Conservation (phyloP, 202 grass and related monocot genomes). For the Alloteropsis angusta region DNA sequence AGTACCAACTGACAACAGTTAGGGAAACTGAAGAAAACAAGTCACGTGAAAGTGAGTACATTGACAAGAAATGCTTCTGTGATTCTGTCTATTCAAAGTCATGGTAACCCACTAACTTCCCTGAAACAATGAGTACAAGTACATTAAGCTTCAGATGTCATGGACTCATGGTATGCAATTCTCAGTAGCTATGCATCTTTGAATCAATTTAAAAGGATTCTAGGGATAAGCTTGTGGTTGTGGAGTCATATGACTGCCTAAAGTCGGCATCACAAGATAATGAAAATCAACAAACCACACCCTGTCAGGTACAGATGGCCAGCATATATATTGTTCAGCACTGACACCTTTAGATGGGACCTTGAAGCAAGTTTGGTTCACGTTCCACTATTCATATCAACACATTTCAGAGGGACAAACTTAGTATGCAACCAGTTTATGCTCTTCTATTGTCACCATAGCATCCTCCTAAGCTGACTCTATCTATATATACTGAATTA, state of each 20-base stretch:
- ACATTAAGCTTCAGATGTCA: neutral
- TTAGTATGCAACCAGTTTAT: neutral
- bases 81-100: constrained; percentile 16
- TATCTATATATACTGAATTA: neutral
- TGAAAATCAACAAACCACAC: neutral
- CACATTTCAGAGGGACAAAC: neutral
- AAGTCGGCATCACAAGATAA: neutral
- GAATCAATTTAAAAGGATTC: constrained; percentile 6
- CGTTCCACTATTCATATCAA: constrained; percentile 5
- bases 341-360: constrained; percentile 12
- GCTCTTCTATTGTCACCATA: neutral
- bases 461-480: neutral
- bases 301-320: neutral
- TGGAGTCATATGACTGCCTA: neutral
- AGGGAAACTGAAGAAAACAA: neutral
- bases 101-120: constrained; percentile 4
- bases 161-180: neutral
- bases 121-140: neutral
- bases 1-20: neutral
- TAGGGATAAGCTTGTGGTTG: neutral
- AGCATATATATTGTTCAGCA: neutral
- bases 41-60: neutral
- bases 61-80: neutral
- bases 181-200: neutral
- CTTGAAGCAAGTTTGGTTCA: constrained; percentile 6